Evolutionary conservation across 768 basidiomycete species (phyloP), one percentile per base, ranked within the genome.

Genomic region (Podaxis mareebaensis): DNA sequence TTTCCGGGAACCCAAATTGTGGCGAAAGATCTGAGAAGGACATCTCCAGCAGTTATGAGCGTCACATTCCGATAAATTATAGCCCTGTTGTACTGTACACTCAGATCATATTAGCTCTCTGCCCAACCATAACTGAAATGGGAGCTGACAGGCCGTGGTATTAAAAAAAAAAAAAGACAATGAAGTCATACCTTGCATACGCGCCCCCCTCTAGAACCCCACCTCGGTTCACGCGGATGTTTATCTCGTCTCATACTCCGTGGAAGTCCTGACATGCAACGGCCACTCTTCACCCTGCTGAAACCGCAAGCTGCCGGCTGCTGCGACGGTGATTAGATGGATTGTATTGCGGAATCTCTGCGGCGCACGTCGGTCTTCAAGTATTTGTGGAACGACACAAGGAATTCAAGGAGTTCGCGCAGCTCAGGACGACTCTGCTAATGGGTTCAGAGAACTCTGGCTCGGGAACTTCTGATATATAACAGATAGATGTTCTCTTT

Each of bases 391-490:
- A 46, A 6, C n/a, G n/a, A n/a, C 6, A 17, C 15, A 6, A n/a
- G 3, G 44, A 46, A 17, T 46, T 46, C 44, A 3, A n/a, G 28
- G 28, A 30, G 6, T 30, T 30, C 28, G 7, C 28, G 5, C 7
- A 20, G 13, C 22, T 24, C 22, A 20, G 24, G 20, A 12, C 17
- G 13, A 28, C 49, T 22, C 24, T 26, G 26, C 22, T 4, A 39
- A 30, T 11, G 49, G 48, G 36, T 26, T 53, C 11, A 40, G 39
- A 52, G 48, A 60, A 53, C 6, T 10, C 11, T 49, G 46, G 17
- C 58, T 59, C 46, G 58, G 58, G 48, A 60, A 60, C 51, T 53
- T 53, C 49, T 52, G 59, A 60, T 60, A 26, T 20, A 24, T 24
- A 46, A 6, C 20, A 15, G 40, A 8, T 22, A 4, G 28, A 5